Evolutionary conservation across 2,329 filamentous ascomycete species (phyloP).

Genomic region (Beauveria rudraprayagi): DNA sequence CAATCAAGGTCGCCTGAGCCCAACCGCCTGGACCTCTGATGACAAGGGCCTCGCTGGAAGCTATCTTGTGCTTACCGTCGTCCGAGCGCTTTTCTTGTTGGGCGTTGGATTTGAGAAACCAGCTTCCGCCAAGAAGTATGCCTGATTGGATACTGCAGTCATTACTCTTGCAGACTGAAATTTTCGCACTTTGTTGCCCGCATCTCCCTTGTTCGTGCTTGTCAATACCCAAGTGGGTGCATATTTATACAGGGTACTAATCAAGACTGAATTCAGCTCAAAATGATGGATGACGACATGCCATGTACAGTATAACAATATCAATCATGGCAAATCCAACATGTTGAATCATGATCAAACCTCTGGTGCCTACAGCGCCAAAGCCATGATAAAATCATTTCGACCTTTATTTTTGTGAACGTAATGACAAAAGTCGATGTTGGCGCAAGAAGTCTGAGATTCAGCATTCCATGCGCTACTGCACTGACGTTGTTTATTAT

Average conservation of each 20-base stretch:
- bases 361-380: background rate
- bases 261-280: no score
- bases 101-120: slow-evolving; percentile 12
- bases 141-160: background rate
- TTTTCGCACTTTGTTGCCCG: no score
- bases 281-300: background rate
- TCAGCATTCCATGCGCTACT: background rate
- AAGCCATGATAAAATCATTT: background rate
- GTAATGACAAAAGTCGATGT: background rate
- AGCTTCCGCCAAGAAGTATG: slow-evolving; percentile 2
- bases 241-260: no score
- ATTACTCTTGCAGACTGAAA: background rate
- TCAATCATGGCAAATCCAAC: background rate
- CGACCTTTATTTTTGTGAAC: background rate
- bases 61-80: slow-evolving; percentile 12
- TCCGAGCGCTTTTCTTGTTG: slow-evolving; percentile 14
- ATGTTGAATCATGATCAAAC: background rate
- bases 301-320: background rate
- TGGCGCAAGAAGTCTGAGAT: background rate
- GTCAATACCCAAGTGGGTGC: no score
- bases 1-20: slow-evolving; percentile 12
- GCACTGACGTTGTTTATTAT: background rate
- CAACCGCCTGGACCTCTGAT: slow-evolving; percentile 13
- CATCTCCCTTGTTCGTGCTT: background rate
- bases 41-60: slow-evolving; percentile 12